phyloP scores from a whole-genome alignment of 2,329 filamentous ascomycete genomes.

The Xylaria sp. region DNA sequence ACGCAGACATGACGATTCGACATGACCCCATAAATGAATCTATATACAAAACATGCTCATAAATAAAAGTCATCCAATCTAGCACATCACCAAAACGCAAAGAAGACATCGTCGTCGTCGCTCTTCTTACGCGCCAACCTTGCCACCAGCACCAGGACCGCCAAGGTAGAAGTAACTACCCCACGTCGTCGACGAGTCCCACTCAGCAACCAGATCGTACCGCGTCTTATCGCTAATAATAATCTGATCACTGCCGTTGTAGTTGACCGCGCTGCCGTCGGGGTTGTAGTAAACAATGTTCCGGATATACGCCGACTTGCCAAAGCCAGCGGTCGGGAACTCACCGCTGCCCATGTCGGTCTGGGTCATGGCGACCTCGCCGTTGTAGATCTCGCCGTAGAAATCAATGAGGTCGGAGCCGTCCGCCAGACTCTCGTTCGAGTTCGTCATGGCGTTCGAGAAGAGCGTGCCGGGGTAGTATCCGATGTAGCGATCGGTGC shows the following conservation, averaged over 20 bases:
- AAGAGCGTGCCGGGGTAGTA: conserved; percentile 19
- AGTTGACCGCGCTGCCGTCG: conserved; percentile 1
- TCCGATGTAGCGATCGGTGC: conserved; percentile 16
- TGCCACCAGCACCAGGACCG: conserved; percentile 17
- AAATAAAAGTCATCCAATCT: not conserved
- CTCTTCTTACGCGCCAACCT: conserved; percentile 14
- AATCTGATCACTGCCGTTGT: conserved; percentile 15
- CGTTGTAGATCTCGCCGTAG: conserved; percentile 22
- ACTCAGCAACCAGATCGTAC: conserved; percentile 12
- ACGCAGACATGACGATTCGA: no score
- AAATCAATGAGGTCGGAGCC: conserved; percentile 15
- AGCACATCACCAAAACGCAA: not conserved
- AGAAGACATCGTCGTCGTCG: not conserved
- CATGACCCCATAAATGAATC: not conserved
- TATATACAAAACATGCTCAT: not conserved
- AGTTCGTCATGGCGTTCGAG: conserved; percentile 10
- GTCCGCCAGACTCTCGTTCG: conserved; percentile 16
- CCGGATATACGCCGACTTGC: conserved; percentile 19
- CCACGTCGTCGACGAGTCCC: conserved; percentile 15
- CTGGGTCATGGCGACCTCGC: conserved; percentile 10
- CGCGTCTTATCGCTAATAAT: conserved; percentile 12
- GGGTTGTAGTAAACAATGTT: conserved; percentile 12
- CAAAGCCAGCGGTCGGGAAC: conserved; percentile 14
- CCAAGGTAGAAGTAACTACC: conserved; percentile 19
- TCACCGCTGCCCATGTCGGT: conserved; percentile 22